Base-by-base conservation (phyloP, 768 basidiomycete genomes). In the Lyophyllum shimeji region DNA sequence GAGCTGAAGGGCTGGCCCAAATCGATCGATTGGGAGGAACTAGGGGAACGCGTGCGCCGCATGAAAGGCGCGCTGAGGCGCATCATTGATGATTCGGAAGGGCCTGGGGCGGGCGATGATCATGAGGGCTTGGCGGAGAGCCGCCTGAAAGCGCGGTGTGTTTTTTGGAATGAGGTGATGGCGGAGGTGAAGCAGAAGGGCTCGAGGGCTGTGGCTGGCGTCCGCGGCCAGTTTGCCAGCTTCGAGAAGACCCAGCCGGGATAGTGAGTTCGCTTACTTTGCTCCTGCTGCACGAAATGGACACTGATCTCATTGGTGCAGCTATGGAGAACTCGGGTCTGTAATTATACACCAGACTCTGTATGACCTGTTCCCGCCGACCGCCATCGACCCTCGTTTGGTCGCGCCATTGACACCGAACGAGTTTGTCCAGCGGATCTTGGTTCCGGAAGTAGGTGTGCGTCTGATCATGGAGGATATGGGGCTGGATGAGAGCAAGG, bases 391-490 rank as follows among this genome's bases (percentile, higher is more conserved):
- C 53, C 74, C 82, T 0, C 65, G 71, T n/a, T 68, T 76, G 11
- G 80, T 85, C 23, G 69, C 76, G 0, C 89, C 95, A 0, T 80
- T 98, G 21, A 82, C 84, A 1, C 76, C 85, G 0, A 80, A 83
- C 31, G 87, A 93, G 55, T 96, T 95, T 65, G 78, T 93, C 34
- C 85, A 89, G 37, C 85, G 86, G 15, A 80, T 98, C 27, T 81
- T 98, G n/a, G 85, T 98, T 2, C 96, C 96, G 1, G 95, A 98
- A 71, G 84, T 88, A 0, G 92, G 88, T 0, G 76, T 88, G 39
- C 76, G 81, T 21, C 82, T 98, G n/a, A 92, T 98, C 57, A 84
- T 84, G 75, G 78, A 89, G 55, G 95, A 98, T 66, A 81, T 81
- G 63, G 57, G 65, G 0, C 69, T 86, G 11, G 63, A 69, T 40